These are phyloP conservation scores for Diaporthe sp. DNA, from an alignment of 2,329 filamentous ascomycete genomes.

Conservation along the genomic window DNA sequence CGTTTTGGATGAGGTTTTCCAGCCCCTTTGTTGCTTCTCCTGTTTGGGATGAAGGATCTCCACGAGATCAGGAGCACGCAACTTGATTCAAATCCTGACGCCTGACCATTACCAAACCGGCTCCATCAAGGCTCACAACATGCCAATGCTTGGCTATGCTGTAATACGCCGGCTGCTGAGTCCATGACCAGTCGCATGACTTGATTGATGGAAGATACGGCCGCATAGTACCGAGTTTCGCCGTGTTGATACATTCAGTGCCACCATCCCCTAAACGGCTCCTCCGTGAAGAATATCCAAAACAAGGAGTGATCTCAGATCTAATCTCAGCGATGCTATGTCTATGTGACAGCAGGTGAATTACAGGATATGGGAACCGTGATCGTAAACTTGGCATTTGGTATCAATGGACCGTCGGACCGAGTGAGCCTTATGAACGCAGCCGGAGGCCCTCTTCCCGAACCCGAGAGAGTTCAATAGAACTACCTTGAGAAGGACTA, in stretches of 20 bases:
- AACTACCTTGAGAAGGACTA: neutral
- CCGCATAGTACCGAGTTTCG: neutral
- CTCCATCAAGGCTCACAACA: neutral
- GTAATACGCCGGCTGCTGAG: too few relatives aligned
- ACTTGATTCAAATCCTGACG: neutral
- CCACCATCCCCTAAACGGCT: neutral
- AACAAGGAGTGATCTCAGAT: too few relatives aligned
- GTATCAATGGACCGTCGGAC: neutral
- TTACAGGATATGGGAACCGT: neutral
- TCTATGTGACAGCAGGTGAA: neutral
- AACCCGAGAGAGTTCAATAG: neutral
- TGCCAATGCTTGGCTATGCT: conserved; percentile 7
- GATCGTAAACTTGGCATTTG: neutral
- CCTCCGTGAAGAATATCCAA: neutral
- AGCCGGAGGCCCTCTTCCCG: neutral
- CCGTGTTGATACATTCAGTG: neutral
- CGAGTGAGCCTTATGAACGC: neutral
- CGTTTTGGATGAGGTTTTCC: neutral
- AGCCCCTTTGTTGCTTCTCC: neutral
- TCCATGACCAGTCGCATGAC: neutral
- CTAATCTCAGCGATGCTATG: neutral
- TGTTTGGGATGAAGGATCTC: neutral
- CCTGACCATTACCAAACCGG: neutral
- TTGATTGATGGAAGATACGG: neutral
- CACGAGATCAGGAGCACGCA: neutral